Conservation (phyloP, 495 filamentous ascomycete genomes). For the Penicillium robsamsonii region DNA sequence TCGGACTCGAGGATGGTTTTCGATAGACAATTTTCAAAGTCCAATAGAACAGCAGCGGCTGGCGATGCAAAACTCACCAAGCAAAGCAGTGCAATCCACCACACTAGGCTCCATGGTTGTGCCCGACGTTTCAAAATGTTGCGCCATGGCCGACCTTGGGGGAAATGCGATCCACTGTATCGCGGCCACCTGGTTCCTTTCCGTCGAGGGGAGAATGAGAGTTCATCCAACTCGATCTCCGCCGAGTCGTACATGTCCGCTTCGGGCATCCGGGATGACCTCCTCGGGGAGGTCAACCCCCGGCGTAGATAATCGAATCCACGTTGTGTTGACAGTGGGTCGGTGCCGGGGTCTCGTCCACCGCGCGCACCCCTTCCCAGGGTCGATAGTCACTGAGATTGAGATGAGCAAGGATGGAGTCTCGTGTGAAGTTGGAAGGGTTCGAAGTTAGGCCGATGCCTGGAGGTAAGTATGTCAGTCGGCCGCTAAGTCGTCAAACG, state of each 20-base stretch:
- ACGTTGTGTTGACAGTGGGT: conserved; percentile 37
- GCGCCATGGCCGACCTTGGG: conserved; percentile 25
- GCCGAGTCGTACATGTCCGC: conserved; percentile 36
- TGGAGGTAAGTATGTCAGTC: conserved; percentile 14
- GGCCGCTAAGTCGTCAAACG: conserved; percentile 5
- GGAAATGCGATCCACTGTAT: conserved; percentile 10
- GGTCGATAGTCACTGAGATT: neutral
- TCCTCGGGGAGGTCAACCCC: conserved; percentile 50
- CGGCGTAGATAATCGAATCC: conserved; percentile 40
- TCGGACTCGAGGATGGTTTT: conserved; percentile 53
- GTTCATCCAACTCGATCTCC: conserved; percentile 14
- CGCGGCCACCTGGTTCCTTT: conserved; percentile 11
- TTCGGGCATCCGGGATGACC: conserved; percentile 42
- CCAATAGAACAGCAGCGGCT: conserved; percentile 57
- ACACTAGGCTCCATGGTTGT: conserved; percentile 14
- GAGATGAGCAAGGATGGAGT: neutral
- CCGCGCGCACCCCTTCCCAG: conserved; percentile 5
- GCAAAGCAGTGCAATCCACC: conserved; percentile 28
- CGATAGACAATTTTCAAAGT: conserved; percentile 81
- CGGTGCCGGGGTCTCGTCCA: conserved; percentile 12
- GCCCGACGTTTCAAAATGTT: conserved; percentile 24
- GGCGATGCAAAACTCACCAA: conserved; percentile 24
- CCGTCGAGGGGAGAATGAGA: conserved; percentile 9
- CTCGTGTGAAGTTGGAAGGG: conserved; percentile 1
- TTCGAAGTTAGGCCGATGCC: conserved; percentile 11